Evolutionary conservation across 2,329 filamentous ascomycete species (phyloP), one percentile per base, ranked within the genome.

Genomic region (Epichloe gansuensis): DNA sequence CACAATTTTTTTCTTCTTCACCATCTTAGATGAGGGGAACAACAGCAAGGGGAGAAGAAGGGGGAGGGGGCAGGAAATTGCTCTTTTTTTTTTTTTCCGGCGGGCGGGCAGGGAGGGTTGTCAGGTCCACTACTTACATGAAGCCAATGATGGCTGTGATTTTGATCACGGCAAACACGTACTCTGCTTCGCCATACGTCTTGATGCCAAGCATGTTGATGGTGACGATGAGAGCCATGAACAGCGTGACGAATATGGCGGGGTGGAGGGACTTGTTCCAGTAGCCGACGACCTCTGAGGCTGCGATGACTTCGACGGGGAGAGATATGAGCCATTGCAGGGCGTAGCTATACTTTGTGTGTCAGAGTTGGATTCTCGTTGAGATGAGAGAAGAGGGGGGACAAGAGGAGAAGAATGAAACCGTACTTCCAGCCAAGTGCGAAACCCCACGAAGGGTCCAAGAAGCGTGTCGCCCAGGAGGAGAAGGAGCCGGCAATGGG

Each of bases 371-470:
- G 9, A 11, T 31, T 11, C 31, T 11, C 31, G 9, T 31, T 8
- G 31, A 31, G 31, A 31, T 11, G 31, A 21, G 35, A 13, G 7
- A 31, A 35, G 17, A 42, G 17, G 17, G 17, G 17, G 17, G 17
- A 21, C 2, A 17, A 17, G 25, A 34, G 28, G 41, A 41, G 9
- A 12, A 17, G 28, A 23, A 21, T 7, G 39, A 21, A 23, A 21
- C 75, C 80, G 67, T 68, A 87, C 77, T 94, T 95, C 89, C 89
- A 95, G 12, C 89, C 89, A 86, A 95, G 94, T 45, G 89, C 88
- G 64, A 95, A 95, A 0, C 90, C 90, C 89, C 88, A 95, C 0
- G 91, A 90, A 0, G 91, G 91, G 63, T 96, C 90, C 25, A 97
- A 69, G 62, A 97, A 96, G 17, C 91, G 82, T 35, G 89, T 95